phyloP scores from a whole-genome alignment of 1,284 basidiomycete species.

The Ceratobasidium sp. region DNA sequence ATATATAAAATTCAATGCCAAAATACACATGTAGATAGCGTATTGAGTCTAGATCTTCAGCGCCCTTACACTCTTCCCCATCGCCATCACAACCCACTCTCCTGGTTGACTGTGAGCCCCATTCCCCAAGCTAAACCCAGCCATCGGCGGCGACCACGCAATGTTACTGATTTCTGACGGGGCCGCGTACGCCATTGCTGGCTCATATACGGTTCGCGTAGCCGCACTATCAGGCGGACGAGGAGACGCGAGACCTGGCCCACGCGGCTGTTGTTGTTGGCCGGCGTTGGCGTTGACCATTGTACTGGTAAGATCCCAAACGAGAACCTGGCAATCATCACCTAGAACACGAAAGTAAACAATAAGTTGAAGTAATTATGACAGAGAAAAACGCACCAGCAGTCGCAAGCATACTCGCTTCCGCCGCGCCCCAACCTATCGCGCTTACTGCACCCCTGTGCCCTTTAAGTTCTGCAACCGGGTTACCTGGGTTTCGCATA shows the following conservation, averaged over 20 bases:
- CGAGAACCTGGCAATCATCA: conserved; percentile 90
- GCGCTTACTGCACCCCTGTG: conserved; percentile 85
- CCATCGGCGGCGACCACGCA: conserved; percentile 87
- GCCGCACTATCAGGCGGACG: conserved; percentile 44
- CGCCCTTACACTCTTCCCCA: conserved; percentile 85
- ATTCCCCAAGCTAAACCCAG: conserved; percentile 64
- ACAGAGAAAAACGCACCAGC: conserved; percentile 70
- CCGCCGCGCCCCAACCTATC: conserved; percentile 88
- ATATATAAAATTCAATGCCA: no score
- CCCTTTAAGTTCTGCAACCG: conserved; percentile 89
- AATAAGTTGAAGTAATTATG: background rate
- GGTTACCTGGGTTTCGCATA: conserved; percentile 93
- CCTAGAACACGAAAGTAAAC: conserved; percentile 63
- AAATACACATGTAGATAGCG: background rate
- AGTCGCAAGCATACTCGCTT: conserved; percentile 85
- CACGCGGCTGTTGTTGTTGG: conserved; percentile 36
- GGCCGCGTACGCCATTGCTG: conserved; percentile 86
- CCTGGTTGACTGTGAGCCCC: conserved; percentile 75
- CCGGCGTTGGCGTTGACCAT: conserved; percentile 38
- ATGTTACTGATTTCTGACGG: conserved; percentile 86
- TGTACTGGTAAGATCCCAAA: conserved; percentile 87
- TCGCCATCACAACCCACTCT: conserved; percentile 92
- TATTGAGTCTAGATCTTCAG: conserved; percentile 73
- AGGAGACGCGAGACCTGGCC: conserved; percentile 43
- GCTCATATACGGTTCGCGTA: conserved; percentile 70